Conservation (phyloP, 306 rosid species). For the Astragalus glycyphyllos region DNA sequence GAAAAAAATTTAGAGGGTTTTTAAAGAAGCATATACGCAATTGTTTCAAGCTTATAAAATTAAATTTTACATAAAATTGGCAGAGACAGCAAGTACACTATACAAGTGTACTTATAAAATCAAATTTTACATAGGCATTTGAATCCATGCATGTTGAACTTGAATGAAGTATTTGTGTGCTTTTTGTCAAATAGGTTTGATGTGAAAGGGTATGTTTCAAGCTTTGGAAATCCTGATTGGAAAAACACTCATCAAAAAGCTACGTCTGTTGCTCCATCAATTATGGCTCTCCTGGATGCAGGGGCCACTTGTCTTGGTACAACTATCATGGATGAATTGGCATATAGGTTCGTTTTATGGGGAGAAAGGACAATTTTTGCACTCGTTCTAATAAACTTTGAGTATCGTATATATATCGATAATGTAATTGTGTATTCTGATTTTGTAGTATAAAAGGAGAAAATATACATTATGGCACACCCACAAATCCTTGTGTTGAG, state of each 20-base stretch:
- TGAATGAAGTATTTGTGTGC: too few relatives aligned
- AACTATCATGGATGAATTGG: conserved; percentile 94
- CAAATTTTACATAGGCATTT: too few relatives aligned
- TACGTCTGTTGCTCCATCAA: conserved; percentile 61
- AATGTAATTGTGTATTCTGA: background rate
- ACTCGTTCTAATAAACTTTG: background rate
- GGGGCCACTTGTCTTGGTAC: conserved; percentile 82
- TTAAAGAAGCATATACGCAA: too few relatives aligned
- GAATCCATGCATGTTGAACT: too few relatives aligned
- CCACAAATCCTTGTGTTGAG: conserved; percentile 51
- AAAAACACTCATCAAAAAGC: conserved; percentile 72
- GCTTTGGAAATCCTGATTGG: conserved; percentile 89
- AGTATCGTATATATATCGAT: too few relatives aligned
- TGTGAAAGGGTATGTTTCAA: conserved; percentile 65
- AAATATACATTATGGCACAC: conserved; percentile 37
- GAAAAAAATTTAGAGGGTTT: too few relatives aligned
- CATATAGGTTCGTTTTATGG: conserved; percentile 59
- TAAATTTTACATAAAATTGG: too few relatives aligned
- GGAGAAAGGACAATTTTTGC: background rate
- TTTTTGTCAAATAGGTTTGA: conserved; percentile 57
- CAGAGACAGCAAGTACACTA: too few relatives aligned
- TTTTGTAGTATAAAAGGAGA: conserved; percentile 50
- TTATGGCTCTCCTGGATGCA: conserved; percentile 57
- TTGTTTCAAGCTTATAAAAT: too few relatives aligned
- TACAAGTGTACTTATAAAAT: too few relatives aligned